Conservation (phyloP, 2,329 filamentous ascomycete genomes). For the Aspergillus ruber region DNA sequence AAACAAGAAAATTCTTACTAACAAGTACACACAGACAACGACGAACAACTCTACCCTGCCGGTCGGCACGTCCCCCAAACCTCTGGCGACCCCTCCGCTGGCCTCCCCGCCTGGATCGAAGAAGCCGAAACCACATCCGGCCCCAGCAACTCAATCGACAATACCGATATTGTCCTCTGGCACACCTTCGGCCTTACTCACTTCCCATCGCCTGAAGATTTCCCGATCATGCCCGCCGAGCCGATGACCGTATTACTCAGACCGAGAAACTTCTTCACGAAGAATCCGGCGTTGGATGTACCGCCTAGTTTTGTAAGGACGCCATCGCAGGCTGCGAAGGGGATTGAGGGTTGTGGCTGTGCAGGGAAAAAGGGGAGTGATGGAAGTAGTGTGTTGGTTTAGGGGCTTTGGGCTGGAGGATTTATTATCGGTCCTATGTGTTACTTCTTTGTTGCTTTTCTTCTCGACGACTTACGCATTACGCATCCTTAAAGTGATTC, state of each 20-base stretch:
- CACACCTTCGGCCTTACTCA: slow-evolving; percentile 90
- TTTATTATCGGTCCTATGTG: too few relatives aligned
- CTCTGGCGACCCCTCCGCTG: slow-evolving; percentile 67
- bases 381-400: slow-evolving; percentile 35
- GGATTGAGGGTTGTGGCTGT: slow-evolving; percentile 27
- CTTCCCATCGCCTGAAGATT: slow-evolving; percentile 84
- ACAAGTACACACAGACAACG: slow-evolving; percentile 51
- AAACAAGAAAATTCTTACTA: not conserved
- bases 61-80: slow-evolving; percentile 85
- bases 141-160: slow-evolving; percentile 61
- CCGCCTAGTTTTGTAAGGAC: slow-evolving; percentile 68
- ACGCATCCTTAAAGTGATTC: too few relatives aligned
- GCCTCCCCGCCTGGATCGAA: slow-evolving; percentile 68
- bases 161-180: slow-evolving; percentile 86
- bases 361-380: slow-evolving; percentile 24
- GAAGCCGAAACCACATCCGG: slow-evolving; percentile 41
- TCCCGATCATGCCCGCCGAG: slow-evolving; percentile 84
- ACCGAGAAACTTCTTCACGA: slow-evolving; percentile 74
- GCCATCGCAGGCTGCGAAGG: slow-evolving; percentile 59
- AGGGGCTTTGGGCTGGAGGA: slow-evolving; percentile 12
- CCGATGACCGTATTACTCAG: slow-evolving; percentile 74
- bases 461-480: not conserved
- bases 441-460: not conserved
- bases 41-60: slow-evolving; percentile 76
- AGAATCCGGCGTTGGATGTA: slow-evolving; percentile 75